These are phyloP conservation scores for Ochetophila trinervis DNA, from an alignment of 306 rosid species.

Conservation along the genomic window DNA sequence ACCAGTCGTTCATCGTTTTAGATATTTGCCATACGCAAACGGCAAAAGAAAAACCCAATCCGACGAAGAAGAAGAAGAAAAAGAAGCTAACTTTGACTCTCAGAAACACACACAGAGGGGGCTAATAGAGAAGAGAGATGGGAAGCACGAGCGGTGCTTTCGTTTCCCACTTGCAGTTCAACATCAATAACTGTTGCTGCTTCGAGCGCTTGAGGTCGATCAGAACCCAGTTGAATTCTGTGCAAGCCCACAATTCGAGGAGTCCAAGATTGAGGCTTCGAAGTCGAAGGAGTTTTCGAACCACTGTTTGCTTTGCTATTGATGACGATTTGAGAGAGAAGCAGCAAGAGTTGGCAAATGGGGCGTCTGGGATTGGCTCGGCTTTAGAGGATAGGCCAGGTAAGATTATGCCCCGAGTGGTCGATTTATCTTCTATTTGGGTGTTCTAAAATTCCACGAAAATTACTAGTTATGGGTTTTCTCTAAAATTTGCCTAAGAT, in stretches of 20 bases:
- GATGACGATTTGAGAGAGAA: conserved; percentile 66
- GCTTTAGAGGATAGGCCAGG: conserved; percentile 70
- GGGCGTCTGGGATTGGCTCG: conserved; percentile 39
- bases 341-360: conserved; percentile 38
- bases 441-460: neutral
- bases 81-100: neutral
- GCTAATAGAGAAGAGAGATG: conserved; percentile 33
- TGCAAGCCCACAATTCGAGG: conserved; percentile 32
- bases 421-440: neutral
- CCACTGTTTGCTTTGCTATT: conserved; percentile 57
- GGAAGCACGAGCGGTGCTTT: conserved; percentile 48
- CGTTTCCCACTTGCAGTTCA: conserved; percentile 44
- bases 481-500: neutral
- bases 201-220: conserved; percentile 26
- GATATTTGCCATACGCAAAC: conserved; percentile 11
- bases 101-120: conserved; percentile 1
- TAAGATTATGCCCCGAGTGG: conserved; percentile 13
- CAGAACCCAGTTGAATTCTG: conserved; percentile 30
- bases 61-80: conserved; percentile 6
- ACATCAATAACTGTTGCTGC: conserved; percentile 21
- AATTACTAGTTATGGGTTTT: neutral
- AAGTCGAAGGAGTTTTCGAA: neutral
- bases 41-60: neutral
- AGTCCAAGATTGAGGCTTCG: conserved; percentile 26
- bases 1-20: conserved; percentile 30